These are phyloP conservation scores for carrot (Daucus carota) DNA, from an alignment of 129 eudicot genomes.

Conservation along the genomic window DNA sequence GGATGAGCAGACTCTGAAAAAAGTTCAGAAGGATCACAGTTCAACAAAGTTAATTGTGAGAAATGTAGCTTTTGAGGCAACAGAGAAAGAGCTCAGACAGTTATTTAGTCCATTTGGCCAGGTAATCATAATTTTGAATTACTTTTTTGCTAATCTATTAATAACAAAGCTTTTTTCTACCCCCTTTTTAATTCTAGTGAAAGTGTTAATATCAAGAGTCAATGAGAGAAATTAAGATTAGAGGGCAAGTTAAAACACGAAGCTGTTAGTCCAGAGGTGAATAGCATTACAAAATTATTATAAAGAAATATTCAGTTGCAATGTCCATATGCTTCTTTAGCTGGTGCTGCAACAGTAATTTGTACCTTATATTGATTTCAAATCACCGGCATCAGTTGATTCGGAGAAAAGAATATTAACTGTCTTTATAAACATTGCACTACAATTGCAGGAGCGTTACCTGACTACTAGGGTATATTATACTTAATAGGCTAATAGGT, in stretches of 20 bases:
- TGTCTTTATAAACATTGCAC: background rate
- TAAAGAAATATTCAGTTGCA: background rate
- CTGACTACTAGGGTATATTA: background rate
- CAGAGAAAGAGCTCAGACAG: slow-evolving; percentile 75
- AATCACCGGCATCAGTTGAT: background rate
- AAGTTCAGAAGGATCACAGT: slow-evolving; percentile 56
- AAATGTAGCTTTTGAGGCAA: slow-evolving; percentile 99
- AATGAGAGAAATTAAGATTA: background rate
- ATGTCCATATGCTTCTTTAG: background rate
- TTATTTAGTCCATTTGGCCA: slow-evolving; percentile 83
- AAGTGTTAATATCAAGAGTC: background rate
- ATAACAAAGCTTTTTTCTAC: no score
- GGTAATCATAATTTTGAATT: slow-evolving; percentile 30
- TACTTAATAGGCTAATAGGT: background rate
- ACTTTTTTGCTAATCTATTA: no score
- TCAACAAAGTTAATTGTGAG: slow-evolving; percentile 87
- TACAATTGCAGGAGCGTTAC: background rate
- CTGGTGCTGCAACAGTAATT: background rate
- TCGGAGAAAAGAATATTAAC: background rate
- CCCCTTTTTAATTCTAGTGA: background rate
- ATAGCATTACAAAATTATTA: background rate
- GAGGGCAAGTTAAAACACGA: background rate
- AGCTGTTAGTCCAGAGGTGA: background rate
- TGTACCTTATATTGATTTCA: background rate
- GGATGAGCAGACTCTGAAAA: slow-evolving; percentile 46